Percentiles rank a stretch among this genome's conserved stretches.
These are phyloP conservation scores for Nannochloropsis oceanica DNA, from an alignment of 108 stramenopile genomes.

Conservation along the genomic window DNA sequence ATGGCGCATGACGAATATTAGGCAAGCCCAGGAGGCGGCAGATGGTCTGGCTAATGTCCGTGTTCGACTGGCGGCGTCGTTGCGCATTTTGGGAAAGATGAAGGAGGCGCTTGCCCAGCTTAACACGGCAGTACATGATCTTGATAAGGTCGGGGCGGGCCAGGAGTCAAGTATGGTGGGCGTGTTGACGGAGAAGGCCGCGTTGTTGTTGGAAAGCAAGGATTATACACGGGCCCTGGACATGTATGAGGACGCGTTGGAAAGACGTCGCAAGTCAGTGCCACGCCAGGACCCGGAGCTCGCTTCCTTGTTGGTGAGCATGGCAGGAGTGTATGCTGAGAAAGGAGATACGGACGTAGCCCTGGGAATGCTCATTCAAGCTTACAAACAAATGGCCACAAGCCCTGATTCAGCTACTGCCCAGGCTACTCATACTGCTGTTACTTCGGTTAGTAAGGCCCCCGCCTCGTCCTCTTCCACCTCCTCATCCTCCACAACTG, in stretches of 20 bases:
- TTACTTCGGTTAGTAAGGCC: neutral
- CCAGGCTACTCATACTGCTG: neutral
- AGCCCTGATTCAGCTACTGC: neutral
- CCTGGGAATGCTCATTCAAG: neutral
- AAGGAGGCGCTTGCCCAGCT: neutral
- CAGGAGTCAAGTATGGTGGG: neutral
- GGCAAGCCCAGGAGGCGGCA: neutral
- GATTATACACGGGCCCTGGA: neutral
- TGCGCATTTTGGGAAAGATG: neutral
- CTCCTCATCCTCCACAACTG: neutral
- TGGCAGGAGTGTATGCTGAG: neutral
- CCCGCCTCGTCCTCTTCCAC: neutral
- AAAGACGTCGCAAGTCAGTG: neutral
- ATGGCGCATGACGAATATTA: neutral
- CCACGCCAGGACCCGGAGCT: neutral
- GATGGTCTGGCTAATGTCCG: neutral
- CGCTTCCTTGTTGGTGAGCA: neutral
- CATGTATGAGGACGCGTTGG: neutral
- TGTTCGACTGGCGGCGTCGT: neutral
- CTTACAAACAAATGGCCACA: neutral
- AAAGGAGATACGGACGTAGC: neutral
- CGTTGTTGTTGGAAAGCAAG: neutral
- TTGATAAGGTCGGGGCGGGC: neutral
- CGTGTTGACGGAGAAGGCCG: neutral
- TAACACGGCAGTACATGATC: neutral